These are phyloP conservation scores for Fibroporia radiculosa DNA, from an alignment of 768 basidiomycete genomes.

Conservation along the genomic window DNA sequence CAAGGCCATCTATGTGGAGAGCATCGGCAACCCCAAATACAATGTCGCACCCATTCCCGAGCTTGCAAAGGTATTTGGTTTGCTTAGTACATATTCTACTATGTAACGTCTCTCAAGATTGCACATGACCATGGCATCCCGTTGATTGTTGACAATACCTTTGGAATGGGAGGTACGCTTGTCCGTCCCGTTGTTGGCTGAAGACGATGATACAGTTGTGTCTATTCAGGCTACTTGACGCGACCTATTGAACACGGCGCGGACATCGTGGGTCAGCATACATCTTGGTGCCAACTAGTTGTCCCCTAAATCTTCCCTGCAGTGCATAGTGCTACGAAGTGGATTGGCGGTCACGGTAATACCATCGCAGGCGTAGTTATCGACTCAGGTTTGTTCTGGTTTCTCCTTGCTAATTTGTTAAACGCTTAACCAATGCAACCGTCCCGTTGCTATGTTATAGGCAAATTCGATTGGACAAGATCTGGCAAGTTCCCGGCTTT, in stretches of 20 bases:
- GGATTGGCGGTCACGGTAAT: slow-evolving; percentile 79
- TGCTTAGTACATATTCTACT: neutral
- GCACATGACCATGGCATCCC: slow-evolving; percentile 71
- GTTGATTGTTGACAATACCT: slow-evolving; percentile 76
- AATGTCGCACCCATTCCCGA: slow-evolving; percentile 57
- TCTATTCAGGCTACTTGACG: slow-evolving; percentile 42
- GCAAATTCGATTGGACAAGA: slow-evolving; percentile 67
- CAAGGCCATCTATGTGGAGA: slow-evolving; percentile 70
- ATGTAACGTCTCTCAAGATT: slow-evolving; percentile 30
- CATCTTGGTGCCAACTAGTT: neutral
- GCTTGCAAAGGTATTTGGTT: slow-evolving; percentile 49
- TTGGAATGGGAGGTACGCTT: slow-evolving; percentile 53
- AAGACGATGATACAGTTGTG: neutral
- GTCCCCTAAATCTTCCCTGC: neutral
- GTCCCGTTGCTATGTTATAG: slow-evolving; percentile 29
- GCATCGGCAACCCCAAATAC: slow-evolving; percentile 76
- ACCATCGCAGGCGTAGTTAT: slow-evolving; percentile 73
- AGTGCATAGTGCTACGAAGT: slow-evolving; percentile 79
- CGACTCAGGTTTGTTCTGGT: slow-evolving; percentile 46
- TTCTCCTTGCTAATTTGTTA: neutral
- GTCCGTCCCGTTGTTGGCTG: neutral
- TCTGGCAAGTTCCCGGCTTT: slow-evolving; percentile 70
- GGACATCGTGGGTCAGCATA: slow-evolving; percentile 55
- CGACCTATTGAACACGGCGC: slow-evolving; percentile 72
- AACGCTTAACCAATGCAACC: too few relatives aligned